These are phyloP conservation scores for Kondoa subrosea DNA, from an alignment of 768 basidiomycete genomes.

Conservation along the genomic window DNA sequence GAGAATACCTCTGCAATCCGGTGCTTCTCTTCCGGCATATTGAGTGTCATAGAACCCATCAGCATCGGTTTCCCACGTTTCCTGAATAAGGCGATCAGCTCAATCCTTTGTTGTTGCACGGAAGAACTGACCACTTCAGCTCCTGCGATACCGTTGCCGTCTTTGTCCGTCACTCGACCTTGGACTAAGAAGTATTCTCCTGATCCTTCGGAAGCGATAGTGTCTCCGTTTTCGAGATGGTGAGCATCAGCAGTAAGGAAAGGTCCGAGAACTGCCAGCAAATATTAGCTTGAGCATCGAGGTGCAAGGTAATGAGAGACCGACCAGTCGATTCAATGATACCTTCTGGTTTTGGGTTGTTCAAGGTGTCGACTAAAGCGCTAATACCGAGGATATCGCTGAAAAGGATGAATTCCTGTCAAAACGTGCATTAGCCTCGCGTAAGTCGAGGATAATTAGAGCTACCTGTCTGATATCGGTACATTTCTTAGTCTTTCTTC, in stretches of 20 bases:
- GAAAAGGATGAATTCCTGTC: constrained; percentile 60
- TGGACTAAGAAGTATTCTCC: constrained; percentile 69
- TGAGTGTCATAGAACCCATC: constrained; percentile 33
- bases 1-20: constrained; percentile 25
- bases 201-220: constrained; percentile 73
- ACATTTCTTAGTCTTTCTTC: neutral
- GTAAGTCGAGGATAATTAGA: neutral
- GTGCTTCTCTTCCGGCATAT: constrained; percentile 19
- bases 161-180: constrained; percentile 47
- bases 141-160: constrained; percentile 30
- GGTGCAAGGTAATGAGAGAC: no score
- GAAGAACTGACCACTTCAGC: neutral
- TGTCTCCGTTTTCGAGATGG: constrained; percentile 41
- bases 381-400: constrained; percentile 67
- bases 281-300: constrained; percentile 7
- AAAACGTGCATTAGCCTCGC: neutral
- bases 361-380: constrained; percentile 47
- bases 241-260: constrained; percentile 65
- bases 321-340: constrained; percentile 21
- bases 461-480: neutral
- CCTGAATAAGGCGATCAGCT: constrained; percentile 29
- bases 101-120: neutral
- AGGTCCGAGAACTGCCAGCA: constrained; percentile 53
- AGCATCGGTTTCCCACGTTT: constrained; percentile 37
- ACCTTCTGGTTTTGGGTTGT: constrained; percentile 30